Evolutionary conservation across 192 early-diverging fungal genomes (phyloP).

Genomic region (Phycomyces nitens): DNA sequence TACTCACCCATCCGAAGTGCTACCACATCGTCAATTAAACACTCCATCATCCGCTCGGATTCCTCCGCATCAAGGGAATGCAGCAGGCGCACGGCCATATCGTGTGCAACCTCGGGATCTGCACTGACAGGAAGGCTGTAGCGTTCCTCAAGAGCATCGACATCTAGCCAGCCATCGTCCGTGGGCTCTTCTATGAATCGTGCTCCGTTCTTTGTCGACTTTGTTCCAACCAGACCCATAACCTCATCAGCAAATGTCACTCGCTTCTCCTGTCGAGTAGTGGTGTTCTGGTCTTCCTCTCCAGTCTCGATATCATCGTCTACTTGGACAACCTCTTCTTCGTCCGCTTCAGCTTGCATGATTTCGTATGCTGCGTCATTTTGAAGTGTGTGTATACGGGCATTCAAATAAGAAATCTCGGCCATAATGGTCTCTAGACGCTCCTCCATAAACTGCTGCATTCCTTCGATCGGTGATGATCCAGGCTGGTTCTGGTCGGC

Average conservation of each 20-base stretch:
- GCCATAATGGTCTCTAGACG: slow-evolving; percentile 47
- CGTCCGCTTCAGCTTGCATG: slow-evolving; percentile 13
- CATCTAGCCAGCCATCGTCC: slow-evolving; percentile 25
- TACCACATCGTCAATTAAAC: slow-evolving; percentile 53
- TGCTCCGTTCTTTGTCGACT: background rate
- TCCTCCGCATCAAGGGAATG: slow-evolving; percentile 44
- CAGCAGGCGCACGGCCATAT: slow-evolving; percentile 44
- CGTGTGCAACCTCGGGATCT: slow-evolving; percentile 40
- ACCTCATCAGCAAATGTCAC: slow-evolving; percentile 37
- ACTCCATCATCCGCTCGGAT: slow-evolving; percentile 43
- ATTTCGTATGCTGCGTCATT: slow-evolving; percentile 39
- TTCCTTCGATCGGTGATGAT: background rate
- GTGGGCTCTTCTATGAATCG: background rate
- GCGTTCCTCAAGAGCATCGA: slow-evolving; percentile 24
- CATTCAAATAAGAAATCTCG: slow-evolving; percentile 49
- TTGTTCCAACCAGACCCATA: background rate
- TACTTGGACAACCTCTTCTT: slow-evolving; percentile 11
- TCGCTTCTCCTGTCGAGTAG: slow-evolving; percentile 18
- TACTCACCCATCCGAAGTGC: slow-evolving; percentile 46
- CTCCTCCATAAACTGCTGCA: slow-evolving; percentile 49
- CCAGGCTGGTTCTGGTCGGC: slow-evolving; percentile 20
- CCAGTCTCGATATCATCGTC: background rate
- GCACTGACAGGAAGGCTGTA: slow-evolving; percentile 32
- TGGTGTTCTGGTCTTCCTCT: background rate
- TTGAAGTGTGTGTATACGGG: slow-evolving; percentile 46